Evolutionary conservation across 2,329 filamentous ascomycete species (phyloP).

Genomic region (Aureobasidium namibiae): DNA sequence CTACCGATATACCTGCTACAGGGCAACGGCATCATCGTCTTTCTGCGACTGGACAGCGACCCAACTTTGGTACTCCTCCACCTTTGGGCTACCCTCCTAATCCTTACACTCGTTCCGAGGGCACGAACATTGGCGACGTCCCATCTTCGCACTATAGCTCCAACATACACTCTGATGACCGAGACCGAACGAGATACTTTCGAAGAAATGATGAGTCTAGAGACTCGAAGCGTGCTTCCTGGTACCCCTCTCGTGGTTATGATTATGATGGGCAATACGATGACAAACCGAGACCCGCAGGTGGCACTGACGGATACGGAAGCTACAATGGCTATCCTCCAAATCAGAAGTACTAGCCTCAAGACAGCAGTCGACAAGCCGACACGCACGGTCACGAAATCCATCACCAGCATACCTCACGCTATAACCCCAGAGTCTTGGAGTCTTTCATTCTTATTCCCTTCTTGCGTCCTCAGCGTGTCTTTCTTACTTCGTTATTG

Average conservation of each 20-base stretch:
- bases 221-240: background rate
- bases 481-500: too few relatives aligned
- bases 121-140: conserved; percentile 15
- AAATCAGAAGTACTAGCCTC: background rate
- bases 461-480: background rate
- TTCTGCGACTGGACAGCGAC: conserved; percentile 1
- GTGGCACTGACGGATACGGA: conserved; percentile 11
- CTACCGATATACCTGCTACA: conserved; percentile 12
- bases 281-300: background rate
- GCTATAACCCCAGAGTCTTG: too few relatives aligned
- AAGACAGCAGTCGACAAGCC: background rate
- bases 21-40: conserved; percentile 13
- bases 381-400: too few relatives aligned
- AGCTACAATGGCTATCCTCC: background rate
- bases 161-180: conserved; percentile 15
- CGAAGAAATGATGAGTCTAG: conserved; percentile 1
- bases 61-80: background rate
- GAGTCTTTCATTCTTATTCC: background rate
- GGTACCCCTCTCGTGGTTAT: background rate
- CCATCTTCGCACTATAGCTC: conserved; percentile 14
- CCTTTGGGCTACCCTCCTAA: conserved; percentile 10
- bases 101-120: conserved; percentile 15
- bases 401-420: background rate
- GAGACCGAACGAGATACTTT: conserved; percentile 4
- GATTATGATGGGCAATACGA: conserved; percentile 2